Evolutionary conservation across 495 filamentous ascomycete species (phyloP), one percentile per base, ranked within the genome.

Genomic region (Chaetomidium leptoderma): DNA sequence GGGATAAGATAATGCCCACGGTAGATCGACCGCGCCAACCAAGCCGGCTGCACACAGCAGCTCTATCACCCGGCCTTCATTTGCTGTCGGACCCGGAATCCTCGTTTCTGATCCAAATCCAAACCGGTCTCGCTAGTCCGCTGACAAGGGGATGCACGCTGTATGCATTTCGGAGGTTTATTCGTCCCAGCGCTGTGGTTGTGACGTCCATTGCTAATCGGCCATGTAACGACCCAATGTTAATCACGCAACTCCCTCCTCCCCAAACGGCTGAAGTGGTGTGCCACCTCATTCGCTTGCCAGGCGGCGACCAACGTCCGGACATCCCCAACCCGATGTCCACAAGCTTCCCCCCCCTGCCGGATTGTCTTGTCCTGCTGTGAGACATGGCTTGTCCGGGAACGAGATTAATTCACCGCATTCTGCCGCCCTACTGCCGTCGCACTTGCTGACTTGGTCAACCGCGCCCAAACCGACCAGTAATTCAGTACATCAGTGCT

Each of bases 321-420:
- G 68, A 70, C 68, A 70, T 70, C 68, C 68, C 68, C 68, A 68
- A 66, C 24, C 27, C 48, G 61, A 69, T 66, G 58, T 67, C 66
- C 64, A 65, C 52, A 53, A 45, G 6, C 35, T 35, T 45, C 11
- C 19, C 11, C 33, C 43, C 35, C 33, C 40, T 54, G 55, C 57
- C 55, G 50, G 47, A n/a, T n/a, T n/a, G 36, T 57, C 32, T 55
- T 27, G 49, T 14, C 8, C 30, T 59, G 50, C 27, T 21, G 58
- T 58, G 56, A 51, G 32, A 66, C 58, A 59, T 43, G 50, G 26
- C 45, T 33, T 43, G 32, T 27, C 35, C 42, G 30, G 45, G 45
- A 53, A 37, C 47, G 45, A 51, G 26, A 46, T 39, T 2, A 47
- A 46, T 52, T 40, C 58, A 61, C 53, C 47, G 46, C 55, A 57